Evolutionary conservation across 1,284 basidiomycete genomes (phyloP).

Genomic region (Ceratobasidium sp.): DNA sequence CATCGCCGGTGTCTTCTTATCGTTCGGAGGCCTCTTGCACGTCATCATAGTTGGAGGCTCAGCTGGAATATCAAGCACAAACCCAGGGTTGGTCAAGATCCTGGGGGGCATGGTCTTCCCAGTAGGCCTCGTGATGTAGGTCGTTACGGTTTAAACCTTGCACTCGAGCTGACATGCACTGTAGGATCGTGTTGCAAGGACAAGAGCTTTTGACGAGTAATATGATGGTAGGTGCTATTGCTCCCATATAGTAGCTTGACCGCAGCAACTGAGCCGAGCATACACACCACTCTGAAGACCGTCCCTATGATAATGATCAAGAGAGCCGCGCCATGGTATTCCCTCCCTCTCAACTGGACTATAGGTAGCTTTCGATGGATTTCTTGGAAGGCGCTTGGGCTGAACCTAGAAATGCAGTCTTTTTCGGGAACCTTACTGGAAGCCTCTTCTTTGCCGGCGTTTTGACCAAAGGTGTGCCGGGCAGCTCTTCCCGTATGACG

Average conservation of each 20-base stretch:
- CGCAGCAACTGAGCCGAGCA: not conserved
- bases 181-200: constrained; percentile 78
- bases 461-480: constrained; percentile 70
- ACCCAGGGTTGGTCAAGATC: constrained; percentile 77
- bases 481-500: constrained; percentile 8
- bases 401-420: constrained; percentile 60
- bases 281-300: constrained; percentile 59
- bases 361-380: constrained; percentile 63
- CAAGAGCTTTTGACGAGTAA: constrained; percentile 80
- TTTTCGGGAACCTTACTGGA: constrained; percentile 78
- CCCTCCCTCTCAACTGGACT: constrained; percentile 73
- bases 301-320: constrained; percentile 77
- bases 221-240: constrained; percentile 69
- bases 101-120: constrained; percentile 78
- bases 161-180: not conserved
- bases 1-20: constrained; percentile 75
- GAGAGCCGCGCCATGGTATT: constrained; percentile 75
- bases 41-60: constrained; percentile 74
- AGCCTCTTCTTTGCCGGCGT: constrained; percentile 79
- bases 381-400: not conserved
- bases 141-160: constrained; percentile 42
- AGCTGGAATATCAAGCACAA: constrained; percentile 62
- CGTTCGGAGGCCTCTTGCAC: constrained; percentile 76
- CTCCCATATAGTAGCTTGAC: not conserved
- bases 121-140: constrained; percentile 79